Evolutionary conservation across 2,329 filamentous ascomycete genomes (phyloP).

Genomic region (Pezicula neosporulosa): DNA sequence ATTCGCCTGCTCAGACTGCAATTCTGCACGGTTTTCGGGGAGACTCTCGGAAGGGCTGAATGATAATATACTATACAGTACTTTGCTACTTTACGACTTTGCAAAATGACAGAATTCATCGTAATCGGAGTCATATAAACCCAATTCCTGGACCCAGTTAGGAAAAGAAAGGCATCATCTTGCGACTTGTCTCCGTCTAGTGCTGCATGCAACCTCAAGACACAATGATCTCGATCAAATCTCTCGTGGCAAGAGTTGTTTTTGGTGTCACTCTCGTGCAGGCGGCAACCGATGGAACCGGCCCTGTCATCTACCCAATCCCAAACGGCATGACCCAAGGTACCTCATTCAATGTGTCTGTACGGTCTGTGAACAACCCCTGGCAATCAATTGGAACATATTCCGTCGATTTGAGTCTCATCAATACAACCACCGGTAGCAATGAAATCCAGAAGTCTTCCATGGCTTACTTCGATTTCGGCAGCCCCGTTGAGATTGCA

Average conservation of each 20-base stretch:
- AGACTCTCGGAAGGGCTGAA: too few species aligned
- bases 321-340: background rate
- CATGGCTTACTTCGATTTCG: constrained; percentile 14
- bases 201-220: too few species aligned
- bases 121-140: too few species aligned
- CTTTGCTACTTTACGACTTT: too few species aligned
- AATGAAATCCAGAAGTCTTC: constrained; percentile 3
- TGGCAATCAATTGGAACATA: background rate
- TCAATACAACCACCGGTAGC: constrained; percentile 12
- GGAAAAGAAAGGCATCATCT: too few species aligned
- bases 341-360: background rate
- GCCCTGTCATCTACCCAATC: background rate
- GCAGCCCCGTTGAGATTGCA: constrained; percentile 9
- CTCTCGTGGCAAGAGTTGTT: background rate
- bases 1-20: too few species aligned
- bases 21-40: too few species aligned
- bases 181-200: too few species aligned
- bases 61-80: too few species aligned
- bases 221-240: too few species aligned
- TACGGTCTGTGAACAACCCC: background rate
- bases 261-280: background rate
- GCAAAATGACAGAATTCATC: too few species aligned
- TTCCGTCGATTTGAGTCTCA: background rate
- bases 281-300: background rate
- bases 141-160: too few species aligned